phyloP scores from a whole-genome alignment of 2,329 filamentous ascomycete species.

The Hymenoscyphus repandus region DNA sequence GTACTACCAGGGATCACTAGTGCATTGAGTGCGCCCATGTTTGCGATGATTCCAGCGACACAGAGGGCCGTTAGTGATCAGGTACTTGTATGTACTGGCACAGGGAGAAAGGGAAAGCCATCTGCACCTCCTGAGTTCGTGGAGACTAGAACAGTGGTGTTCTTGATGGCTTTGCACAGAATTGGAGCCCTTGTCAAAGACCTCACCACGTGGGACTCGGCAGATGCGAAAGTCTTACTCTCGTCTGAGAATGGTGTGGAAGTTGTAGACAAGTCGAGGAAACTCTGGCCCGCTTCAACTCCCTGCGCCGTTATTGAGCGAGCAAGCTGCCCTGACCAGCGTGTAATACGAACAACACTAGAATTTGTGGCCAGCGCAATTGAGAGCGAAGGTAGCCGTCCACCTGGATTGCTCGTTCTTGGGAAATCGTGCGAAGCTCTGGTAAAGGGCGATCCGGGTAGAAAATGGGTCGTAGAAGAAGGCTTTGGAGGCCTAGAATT shows the following conservation, averaged over 20 bases:
- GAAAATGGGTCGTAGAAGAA: slow-evolving; percentile 81
- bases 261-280: slow-evolving; percentile 30
- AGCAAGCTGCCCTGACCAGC: slow-evolving; percentile 89
- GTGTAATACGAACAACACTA: slow-evolving; percentile 84
- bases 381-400: slow-evolving; percentile 81
- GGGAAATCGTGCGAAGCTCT: slow-evolving; percentile 80
- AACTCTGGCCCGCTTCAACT: slow-evolving; percentile 67
- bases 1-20: slow-evolving; percentile 90
- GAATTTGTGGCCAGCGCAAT: slow-evolving; percentile 74
- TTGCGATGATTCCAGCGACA: slow-evolving; percentile 81
- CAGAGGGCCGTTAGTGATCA: slow-evolving; percentile 89
- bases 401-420: slow-evolving; percentile 82
- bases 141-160: slow-evolving; percentile 75
- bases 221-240: slow-evolving; percentile 30
- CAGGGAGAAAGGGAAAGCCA: slow-evolving; percentile 80
- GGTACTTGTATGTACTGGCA: slow-evolving; percentile 93
- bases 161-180: slow-evolving; percentile 91
- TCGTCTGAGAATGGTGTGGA: slow-evolving; percentile 20
- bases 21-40: slow-evolving; percentile 79
- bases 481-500: slow-evolving; percentile 74
- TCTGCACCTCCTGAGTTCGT: slow-evolving; percentile 79
- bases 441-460: slow-evolving; percentile 48
- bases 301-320: slow-evolving; percentile 92
- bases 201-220: slow-evolving; percentile 46
- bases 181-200: slow-evolving; percentile 68